A percentile compares a stretch with the other conserved stretches of the same genome.
Conservation (phyloP, 495 filamentous ascomycete species). For the Bombardia bombarda region DNA sequence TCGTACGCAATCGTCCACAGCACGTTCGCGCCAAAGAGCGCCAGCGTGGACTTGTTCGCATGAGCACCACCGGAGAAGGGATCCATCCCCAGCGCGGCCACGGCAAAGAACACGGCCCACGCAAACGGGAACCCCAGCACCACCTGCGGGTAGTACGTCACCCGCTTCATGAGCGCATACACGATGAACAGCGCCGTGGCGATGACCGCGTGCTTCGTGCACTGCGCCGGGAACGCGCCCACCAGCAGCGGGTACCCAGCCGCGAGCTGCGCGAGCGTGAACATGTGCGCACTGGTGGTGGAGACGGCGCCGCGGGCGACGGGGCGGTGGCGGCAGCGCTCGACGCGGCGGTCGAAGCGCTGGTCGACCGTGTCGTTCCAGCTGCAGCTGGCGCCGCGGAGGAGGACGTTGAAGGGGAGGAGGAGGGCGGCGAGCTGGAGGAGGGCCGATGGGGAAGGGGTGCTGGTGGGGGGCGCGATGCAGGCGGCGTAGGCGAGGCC, state of each 20-base stretch:
- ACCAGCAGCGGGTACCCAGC: not conserved
- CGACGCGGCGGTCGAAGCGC: conserved; percentile 34
- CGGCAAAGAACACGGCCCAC: conserved; percentile 19
- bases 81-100: conserved; percentile 8
- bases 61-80: conserved; percentile 1
- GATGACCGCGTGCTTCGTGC: conserved; percentile 11
- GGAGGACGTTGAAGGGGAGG: conserved; percentile 15
- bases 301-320: conserved; percentile 40
- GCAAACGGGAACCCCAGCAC: conserved; percentile 25
- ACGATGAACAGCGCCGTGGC: not conserved
- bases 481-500: conserved; percentile 14
- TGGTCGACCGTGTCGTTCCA: conserved; percentile 42
- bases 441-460: not conserved
- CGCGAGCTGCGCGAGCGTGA: not conserved
- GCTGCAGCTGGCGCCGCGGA: conserved; percentile 21
- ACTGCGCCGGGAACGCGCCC: not conserved
- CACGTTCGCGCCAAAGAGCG: conserved; percentile 14
- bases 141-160: conserved; percentile 29
- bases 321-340: conserved; percentile 29
- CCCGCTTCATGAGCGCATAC: conserved; percentile 27
- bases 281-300: conserved; percentile 11
- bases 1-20: conserved; percentile 40
- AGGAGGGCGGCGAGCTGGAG: conserved; percentile 1
- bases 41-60: not conserved
- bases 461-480: not conserved